Evolutionary conservation across 768 basidiomycete species (phyloP).

Genomic region (Auricularia sp.): DNA sequence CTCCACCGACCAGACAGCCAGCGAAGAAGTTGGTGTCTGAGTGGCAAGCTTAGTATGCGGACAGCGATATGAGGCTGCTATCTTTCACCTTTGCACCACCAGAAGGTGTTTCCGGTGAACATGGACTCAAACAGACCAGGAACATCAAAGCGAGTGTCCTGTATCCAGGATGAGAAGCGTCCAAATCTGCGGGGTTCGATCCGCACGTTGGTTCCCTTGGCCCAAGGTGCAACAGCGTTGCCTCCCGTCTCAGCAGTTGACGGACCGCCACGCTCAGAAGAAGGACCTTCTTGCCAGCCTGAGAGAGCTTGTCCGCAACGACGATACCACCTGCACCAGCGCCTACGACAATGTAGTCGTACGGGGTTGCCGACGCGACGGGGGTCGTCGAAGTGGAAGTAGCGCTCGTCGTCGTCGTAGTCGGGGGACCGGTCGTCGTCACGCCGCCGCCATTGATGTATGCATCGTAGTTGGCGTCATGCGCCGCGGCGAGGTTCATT

Average conservation of each 20-base stretch:
- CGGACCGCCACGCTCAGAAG: constrained; percentile 54
- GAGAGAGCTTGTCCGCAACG: constrained; percentile 47
- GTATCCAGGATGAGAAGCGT: constrained; percentile 1
- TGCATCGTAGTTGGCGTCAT: constrained; percentile 34
- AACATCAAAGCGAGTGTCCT: constrained; percentile 59
- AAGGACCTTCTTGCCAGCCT: constrained; percentile 54
- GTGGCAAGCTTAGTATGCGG: neutral
- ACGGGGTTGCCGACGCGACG: constrained; percentile 25
- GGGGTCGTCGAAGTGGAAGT: constrained; percentile 27
- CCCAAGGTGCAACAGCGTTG: constrained; percentile 29
- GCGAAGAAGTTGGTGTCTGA: constrained; percentile 51
- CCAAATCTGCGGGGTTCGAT: neutral
- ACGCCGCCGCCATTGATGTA: constrained; percentile 40
- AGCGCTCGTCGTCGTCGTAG: constrained; percentile 23
- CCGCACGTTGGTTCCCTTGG: constrained; percentile 19
- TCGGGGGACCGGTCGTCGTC: constrained; percentile 19
- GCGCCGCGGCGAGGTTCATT: constrained; percentile 41
- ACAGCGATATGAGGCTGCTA: neutral
- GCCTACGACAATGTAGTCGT: constrained; percentile 36
- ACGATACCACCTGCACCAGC: constrained; percentile 51
- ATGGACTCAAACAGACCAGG: constrained; percentile 58
- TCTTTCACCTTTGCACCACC: constrained; percentile 50
- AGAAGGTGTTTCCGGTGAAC: constrained; percentile 48
- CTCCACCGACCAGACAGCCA: constrained; percentile 55
- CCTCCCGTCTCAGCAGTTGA: constrained; percentile 51